A percentile compares a stretch with the other conserved stretches of the same genome.
Evolutionary conservation across 202 grass and related monocot species (phyloP).

Genomic region (Setaria italica): DNA sequence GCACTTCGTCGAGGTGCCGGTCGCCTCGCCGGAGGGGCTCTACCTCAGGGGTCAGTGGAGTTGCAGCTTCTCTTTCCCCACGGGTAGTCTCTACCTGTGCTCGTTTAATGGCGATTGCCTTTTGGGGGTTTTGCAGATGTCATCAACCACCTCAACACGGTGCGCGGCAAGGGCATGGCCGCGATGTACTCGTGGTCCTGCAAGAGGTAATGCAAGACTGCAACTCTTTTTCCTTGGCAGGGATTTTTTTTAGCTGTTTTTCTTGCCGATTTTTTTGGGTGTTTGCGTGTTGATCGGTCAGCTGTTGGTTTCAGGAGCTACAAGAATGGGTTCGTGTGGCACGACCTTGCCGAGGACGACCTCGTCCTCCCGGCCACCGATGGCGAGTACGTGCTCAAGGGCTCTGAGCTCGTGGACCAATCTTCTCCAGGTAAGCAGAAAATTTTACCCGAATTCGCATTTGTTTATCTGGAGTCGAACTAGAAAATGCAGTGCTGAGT

Average conservation of each 20-base stretch:
- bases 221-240: background rate
- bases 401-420: constrained; percentile 81
- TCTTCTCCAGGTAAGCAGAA: constrained; percentile 63
- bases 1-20: constrained; percentile 94
- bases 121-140: constrained; percentile 55
- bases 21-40: constrained; percentile 69
- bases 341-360: constrained; percentile 87
- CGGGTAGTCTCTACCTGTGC: background rate
- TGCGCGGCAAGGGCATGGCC: constrained; percentile 88
- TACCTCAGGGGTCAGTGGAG: constrained; percentile 74
- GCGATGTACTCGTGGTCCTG: constrained; percentile 96
- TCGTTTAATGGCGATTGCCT: constrained; percentile 5
- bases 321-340: constrained; percentile 99
- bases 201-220: constrained; percentile 64
- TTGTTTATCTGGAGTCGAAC: background rate
- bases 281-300: constrained; percentile 22
- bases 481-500: constrained; percentile 6
- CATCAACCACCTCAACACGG: constrained; percentile 73
- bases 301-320: constrained; percentile 71
- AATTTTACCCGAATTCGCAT: background rate
- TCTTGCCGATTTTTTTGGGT: background rate
- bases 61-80: background rate
- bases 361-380: constrained; percentile 83
- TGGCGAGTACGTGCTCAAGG: constrained; percentile 94
- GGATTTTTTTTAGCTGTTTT: background rate